phyloP scores from a whole-genome alignment of 306 rosid genomes.

The Cucurbita moschata region DNA sequence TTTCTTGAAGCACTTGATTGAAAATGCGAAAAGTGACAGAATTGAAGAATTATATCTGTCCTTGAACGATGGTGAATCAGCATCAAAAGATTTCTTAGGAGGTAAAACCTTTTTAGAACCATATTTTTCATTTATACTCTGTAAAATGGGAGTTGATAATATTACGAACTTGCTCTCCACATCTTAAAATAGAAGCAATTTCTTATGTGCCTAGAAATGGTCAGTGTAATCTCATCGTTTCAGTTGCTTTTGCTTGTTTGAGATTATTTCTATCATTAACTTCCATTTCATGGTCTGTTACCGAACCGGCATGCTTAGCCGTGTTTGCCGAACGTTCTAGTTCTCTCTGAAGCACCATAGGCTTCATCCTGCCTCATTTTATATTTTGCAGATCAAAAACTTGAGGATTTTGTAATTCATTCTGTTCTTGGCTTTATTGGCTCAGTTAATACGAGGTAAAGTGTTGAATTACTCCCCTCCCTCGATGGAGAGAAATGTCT shows the following conservation, averaged over 20 bases:
- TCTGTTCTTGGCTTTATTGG: slow-evolving; percentile 63
- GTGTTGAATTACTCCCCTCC: slow-evolving; percentile 14
- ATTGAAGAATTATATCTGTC: slow-evolving; percentile 45
- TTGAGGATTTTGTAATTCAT: slow-evolving; percentile 53
- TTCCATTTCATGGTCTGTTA: not conserved
- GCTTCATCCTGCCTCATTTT: not conserved
- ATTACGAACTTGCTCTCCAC: not conserved
- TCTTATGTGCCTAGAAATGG: not conserved
- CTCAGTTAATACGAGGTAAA: slow-evolving; percentile 79
- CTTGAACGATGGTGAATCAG: slow-evolving; percentile 47
- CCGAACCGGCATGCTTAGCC: not conserved
- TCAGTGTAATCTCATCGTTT: not conserved
- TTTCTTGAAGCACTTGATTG: slow-evolving; percentile 75
- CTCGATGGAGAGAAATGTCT: slow-evolving; percentile 13
- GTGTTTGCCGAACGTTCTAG: not conserved
- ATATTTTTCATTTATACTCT: not conserved
- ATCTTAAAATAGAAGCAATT: not conserved
- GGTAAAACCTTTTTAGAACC: slow-evolving; percentile 25
- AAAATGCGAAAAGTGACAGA: slow-evolving; percentile 35
- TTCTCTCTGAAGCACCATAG: not conserved
- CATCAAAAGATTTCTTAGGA: slow-evolving; percentile 32
- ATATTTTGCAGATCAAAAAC: slow-evolving; percentile 53
- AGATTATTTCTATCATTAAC: not conserved
- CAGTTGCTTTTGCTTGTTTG: not conserved
- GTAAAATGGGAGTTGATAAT: not conserved